Base-by-base conservation (phyloP, 108 stramenopile genomes). In the Aurantiochytrium sp. region DNA sequence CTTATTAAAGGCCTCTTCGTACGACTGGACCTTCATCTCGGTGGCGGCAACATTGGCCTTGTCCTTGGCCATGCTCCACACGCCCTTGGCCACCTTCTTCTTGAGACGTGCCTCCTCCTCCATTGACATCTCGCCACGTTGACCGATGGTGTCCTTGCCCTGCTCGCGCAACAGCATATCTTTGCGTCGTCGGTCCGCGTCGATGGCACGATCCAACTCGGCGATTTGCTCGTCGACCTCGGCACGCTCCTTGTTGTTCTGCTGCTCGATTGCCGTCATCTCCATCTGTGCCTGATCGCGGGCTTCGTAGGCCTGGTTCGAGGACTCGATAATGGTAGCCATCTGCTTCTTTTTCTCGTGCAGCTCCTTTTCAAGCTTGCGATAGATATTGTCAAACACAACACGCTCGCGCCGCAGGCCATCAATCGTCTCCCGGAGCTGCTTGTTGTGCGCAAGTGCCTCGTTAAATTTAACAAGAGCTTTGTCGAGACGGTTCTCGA, bases 401-500 rank as follows among this genome's bases (percentile, higher is more conserved):
- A 96, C 94, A 47, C 96, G 92, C 89, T 97, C 96, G 43, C 95
- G 91, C 71, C 96, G 92, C 10, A 97, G 91, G 59, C 95, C 92
- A 90, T 97, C 96, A 88, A 97, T 97, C 44, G 95, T 90, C 60
- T 95, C 91, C n/a, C 96, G 93, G 29, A 96, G 88, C n/a, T 72
- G 60, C 88, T 96, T 95, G 89, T 97, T 97, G 23, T 92, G 89
- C 44, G 96, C 94, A 18, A 97, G 92, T 25, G 90, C 92, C 88
- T 96, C 95, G 91, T 97, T 97, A 60, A 96, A 96, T 91, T 96
- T 97, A 23, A 95, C 92, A 42, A 96, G 91, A 8, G 96, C 94
- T 89, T 97, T 96, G 89, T 97, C 96, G n/a, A 97, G 90, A n/a
- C 95, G 91, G 88, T 95, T 96, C 88, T 97, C 96, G 55, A 96